Conservation (phyloP, 108 stramenopile genomes). For the Cyclostephanos tholiformis region DNA sequence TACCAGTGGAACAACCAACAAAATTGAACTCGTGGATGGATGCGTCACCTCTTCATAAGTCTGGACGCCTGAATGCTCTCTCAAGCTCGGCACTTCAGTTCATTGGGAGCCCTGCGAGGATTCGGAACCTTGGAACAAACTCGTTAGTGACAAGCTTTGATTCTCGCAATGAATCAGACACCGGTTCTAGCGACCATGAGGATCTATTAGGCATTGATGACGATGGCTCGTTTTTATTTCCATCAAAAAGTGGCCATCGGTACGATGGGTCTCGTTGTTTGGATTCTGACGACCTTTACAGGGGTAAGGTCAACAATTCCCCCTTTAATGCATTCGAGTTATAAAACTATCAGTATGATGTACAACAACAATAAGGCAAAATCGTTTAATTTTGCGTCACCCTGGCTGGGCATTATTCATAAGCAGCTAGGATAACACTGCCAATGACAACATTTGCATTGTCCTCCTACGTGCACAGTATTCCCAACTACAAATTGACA, state of each 20-base stretch:
- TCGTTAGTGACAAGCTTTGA: constrained; percentile 16
- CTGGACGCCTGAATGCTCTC: constrained; percentile 23
- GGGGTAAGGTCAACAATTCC: too few relatives aligned
- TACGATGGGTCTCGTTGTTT: constrained; percentile 1
- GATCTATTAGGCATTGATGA: constrained; percentile 50
- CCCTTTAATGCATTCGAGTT: too few relatives aligned
- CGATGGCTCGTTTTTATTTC: constrained; percentile 43
- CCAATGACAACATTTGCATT: too few relatives aligned
- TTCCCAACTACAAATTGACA: too few relatives aligned
- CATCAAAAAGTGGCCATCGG: constrained; percentile 9
- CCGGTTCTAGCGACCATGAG: constrained; percentile 5
- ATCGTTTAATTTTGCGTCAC: too few relatives aligned
- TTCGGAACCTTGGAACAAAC: neutral
- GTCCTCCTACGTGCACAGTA: too few relatives aligned
- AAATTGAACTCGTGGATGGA: constrained; percentile 23
- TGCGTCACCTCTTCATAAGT: constrained; percentile 19
- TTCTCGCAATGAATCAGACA: constrained; percentile 26
- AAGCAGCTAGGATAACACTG: too few relatives aligned
- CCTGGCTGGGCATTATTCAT: too few relatives aligned
- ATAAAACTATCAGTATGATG: too few relatives aligned
- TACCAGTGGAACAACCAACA: constrained; percentile 17
- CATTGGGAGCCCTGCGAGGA: constrained; percentile 29
- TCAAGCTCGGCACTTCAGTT: constrained; percentile 40
- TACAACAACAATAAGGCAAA: too few relatives aligned
- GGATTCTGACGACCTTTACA: constrained; percentile 12